Conservation (phyloP, 2,329 filamentous ascomycete genomes). For the Emericellopsis atlantica region DNA sequence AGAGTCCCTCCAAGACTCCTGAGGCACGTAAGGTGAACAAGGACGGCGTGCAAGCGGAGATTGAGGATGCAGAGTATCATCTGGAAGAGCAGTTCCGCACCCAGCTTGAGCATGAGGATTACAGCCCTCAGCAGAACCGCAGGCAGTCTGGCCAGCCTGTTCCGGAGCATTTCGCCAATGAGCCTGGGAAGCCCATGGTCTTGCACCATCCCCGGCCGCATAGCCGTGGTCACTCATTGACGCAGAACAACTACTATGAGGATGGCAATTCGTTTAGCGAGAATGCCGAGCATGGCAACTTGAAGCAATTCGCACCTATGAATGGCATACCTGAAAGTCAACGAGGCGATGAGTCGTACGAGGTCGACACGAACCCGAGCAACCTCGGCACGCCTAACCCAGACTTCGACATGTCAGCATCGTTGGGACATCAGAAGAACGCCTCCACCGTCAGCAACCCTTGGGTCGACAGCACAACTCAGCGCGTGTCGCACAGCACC, state of each 20-base stretch:
- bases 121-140: conserved; percentile 43
- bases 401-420: conserved; percentile 30
- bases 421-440: conserved; percentile 36
- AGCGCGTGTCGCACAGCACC: conserved; percentile 44
- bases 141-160: conserved; percentile 25
- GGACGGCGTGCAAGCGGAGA: conserved; percentile 73
- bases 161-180: conserved; percentile 38
- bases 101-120: conserved; percentile 67
- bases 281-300: conserved; percentile 20
- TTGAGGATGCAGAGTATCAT: conserved; percentile 78
- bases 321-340: conserved; percentile 25
- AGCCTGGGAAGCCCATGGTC: conserved; percentile 39
- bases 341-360: conserved; percentile 41
- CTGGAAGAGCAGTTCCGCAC: conserved; percentile 68
- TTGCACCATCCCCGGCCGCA: conserved; percentile 65
- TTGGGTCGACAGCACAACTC: conserved; percentile 41
- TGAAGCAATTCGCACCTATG: conserved; percentile 23
- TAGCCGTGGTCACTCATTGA: conserved; percentile 58
- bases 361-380: conserved; percentile 64
- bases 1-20: conserved; percentile 41
- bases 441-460: conserved; percentile 49
- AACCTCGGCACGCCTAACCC: conserved; percentile 53
- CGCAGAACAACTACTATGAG: conserved; percentile 51
- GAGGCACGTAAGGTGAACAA: conserved; percentile 32
- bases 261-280: conserved; percentile 34